Evolutionary conservation across 1,284 basidiomycete genomes (phyloP).

Genomic region (Rhizopogon hawkerae): DNA sequence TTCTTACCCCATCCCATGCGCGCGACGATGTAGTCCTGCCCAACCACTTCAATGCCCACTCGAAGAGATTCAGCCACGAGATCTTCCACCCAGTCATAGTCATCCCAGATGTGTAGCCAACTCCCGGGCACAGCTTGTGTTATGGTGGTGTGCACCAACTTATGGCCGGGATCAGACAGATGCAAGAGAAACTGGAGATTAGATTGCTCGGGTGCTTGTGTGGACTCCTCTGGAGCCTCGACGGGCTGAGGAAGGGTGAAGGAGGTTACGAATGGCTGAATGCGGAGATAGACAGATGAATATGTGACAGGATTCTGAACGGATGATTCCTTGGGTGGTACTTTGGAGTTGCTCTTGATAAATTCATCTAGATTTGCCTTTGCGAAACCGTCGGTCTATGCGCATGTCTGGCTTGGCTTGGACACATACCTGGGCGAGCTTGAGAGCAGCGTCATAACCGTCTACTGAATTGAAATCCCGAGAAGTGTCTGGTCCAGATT

Average conservation of each 20-base stretch:
- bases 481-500: constrained; percentile 32
- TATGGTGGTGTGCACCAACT: constrained; percentile 65
- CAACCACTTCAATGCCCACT: constrained; percentile 76
- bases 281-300: constrained; percentile 86
- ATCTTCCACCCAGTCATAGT: constrained; percentile 95
- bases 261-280: constrained; percentile 77
- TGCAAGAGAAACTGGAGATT: constrained; percentile 83
- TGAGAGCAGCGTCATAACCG: constrained; percentile 75
- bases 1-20: constrained; percentile 67
- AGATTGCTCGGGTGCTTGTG: constrained; percentile 27
- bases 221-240: constrained; percentile 17
- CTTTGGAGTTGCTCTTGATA: constrained; percentile 51
- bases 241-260: constrained; percentile 36
- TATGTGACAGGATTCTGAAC: constrained; percentile 72
- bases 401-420: constrained; percentile 1
- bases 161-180: constrained; percentile 75
- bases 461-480: constrained; percentile 79
- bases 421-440: constrained; percentile 60
- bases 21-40: constrained; percentile 78
- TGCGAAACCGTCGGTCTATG: not conserved
- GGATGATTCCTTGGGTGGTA: constrained; percentile 34
- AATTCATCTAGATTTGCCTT: constrained; percentile 76
- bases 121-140: constrained; percentile 73
- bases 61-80: constrained; percentile 77
- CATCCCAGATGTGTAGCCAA: constrained; percentile 86